Evolutionary conservation across 768 basidiomycete species (phyloP), one percentile per base, ranked within the genome.

Genomic region (Suillus plorans): DNA sequence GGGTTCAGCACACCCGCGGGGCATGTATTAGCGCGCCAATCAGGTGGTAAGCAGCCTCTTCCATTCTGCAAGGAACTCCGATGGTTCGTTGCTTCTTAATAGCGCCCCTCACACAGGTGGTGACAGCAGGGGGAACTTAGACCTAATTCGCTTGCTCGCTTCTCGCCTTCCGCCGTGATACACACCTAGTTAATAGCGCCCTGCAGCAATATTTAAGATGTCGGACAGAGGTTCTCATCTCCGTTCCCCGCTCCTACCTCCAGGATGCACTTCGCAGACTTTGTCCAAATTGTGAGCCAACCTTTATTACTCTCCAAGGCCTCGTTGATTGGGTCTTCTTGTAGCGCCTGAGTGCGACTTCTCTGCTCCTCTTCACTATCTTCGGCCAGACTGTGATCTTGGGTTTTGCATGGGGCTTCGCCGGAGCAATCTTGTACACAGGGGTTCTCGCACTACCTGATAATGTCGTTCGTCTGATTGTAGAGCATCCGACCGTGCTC

Each of bases 401-500:
- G 16, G 57, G 57, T 18, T 58, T 58, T 18, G 39, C 57, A 18
- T 58, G 57, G 57, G 57, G 57, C 25, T 58, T 58, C 10, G 25
- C 37, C 0, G 57, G 57, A 58, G 57, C 25, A 6, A 25, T 58
- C 9, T 41, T 58, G 22, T 41, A 28, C 18, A 16, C 20, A 42
- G 25, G 2, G 1, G 41, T 42, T 31, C 18, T 59, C 25, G 25
- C 58, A 31, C 41, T 59, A 20, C 58, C 25, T 20, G 58, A 59
- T 42, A 18, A n/a, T 12, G 10, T 41, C 5, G 57, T 28, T 28
- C 25, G 10, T 41, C 25, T 58, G 1, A 59, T 59, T 18, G 18
- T n/a, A 20, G 25, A 28, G 25, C 4, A 42, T 20, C 58, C 58
- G 22, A 58, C 57, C 16, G 57, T 20, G 25, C 18, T 58, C 39